Evolutionary conservation across 2,329 filamentous ascomycete genomes (phyloP).

Genomic region (Stagonosporopsis chrysanthemi): DNA sequence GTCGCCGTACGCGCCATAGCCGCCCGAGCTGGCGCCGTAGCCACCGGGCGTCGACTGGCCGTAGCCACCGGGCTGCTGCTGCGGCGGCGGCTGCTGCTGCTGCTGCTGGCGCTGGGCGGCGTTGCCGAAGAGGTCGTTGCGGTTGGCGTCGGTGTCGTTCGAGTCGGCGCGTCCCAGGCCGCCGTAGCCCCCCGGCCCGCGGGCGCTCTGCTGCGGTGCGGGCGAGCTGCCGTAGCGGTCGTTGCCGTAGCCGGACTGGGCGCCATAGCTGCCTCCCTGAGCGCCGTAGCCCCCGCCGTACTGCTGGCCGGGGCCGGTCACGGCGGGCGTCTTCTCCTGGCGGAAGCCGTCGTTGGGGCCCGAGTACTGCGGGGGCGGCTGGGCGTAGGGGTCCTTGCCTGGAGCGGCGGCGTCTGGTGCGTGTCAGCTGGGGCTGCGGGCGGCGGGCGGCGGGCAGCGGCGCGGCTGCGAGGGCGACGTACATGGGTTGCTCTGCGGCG

Average conservation of each 20-base stretch:
- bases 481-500: constrained; percentile 20
- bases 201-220: constrained; percentile 18
- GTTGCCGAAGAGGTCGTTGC: constrained; percentile 71
- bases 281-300: constrained; percentile 49
- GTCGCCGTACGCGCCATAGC: constrained; percentile 66
- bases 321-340: constrained; percentile 55
- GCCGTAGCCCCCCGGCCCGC: constrained; percentile 51
- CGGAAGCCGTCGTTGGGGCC: constrained; percentile 46
- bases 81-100: constrained; percentile 7
- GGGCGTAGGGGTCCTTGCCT: constrained; percentile 62
- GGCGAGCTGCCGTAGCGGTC: constrained; percentile 59
- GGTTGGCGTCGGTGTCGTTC: constrained; percentile 62
- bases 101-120: constrained; percentile 59
- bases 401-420: constrained; percentile 49
- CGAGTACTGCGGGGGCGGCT: constrained; percentile 49
- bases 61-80: constrained; percentile 38
- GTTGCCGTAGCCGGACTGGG: constrained; percentile 51
- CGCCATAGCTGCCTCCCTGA: constrained; percentile 42
- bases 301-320: constrained; percentile 50
- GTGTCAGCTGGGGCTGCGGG: constrained; percentile 41
- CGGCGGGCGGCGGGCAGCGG: too few relatives aligned
- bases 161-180: constrained; percentile 47
- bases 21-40: constrained; percentile 34
- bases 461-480: background rate
- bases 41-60: constrained; percentile 29